Evolutionary conservation across 2,329 filamentous ascomycete species (phyloP).

Genomic region (Penicillium thymicola): DNA sequence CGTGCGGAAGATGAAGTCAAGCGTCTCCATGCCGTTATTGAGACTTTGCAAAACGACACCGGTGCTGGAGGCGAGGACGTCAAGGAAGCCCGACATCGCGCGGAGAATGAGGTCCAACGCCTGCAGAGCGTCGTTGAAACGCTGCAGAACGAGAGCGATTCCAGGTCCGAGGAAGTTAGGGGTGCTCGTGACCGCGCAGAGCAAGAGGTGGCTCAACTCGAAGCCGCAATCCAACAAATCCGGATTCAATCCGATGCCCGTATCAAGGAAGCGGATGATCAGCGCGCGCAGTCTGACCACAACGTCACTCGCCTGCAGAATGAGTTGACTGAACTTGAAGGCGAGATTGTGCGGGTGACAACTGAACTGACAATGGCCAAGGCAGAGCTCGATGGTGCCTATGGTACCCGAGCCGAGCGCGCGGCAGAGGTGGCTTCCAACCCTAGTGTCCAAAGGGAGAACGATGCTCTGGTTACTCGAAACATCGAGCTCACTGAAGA

Average conservation of each 20-base stretch:
- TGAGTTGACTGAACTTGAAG: slow-evolving; percentile 56
- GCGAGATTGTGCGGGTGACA: slow-evolving; percentile 62
- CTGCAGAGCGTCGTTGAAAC: slow-evolving; percentile 23
- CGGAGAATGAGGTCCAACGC: slow-evolving; percentile 25
- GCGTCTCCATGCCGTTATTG: background rate
- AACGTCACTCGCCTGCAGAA: slow-evolving; percentile 43
- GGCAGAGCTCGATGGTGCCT: slow-evolving; percentile 91
- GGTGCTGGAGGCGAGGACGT: slow-evolving; percentile 18
- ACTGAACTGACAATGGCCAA: slow-evolving; percentile 85
- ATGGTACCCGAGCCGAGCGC: slow-evolving; percentile 70
- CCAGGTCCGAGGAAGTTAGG: slow-evolving; percentile 16
- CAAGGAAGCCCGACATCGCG: slow-evolving; percentile 15
- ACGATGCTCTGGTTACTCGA: slow-evolving; percentile 53
- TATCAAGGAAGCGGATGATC: slow-evolving; percentile 15
- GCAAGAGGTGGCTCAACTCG: slow-evolving; percentile 27
- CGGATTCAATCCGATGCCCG: slow-evolving; percentile 33
- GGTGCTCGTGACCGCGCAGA: slow-evolving; percentile 30
- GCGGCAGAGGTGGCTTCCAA: slow-evolving; percentile 63
- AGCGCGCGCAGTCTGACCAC: slow-evolving; percentile 34
- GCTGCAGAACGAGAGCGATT: slow-evolving; percentile 21
- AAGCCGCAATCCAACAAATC: slow-evolving; percentile 32
- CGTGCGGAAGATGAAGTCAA: slow-evolving; percentile 4
- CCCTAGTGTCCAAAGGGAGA: slow-evolving; percentile 57
- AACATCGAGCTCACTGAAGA: slow-evolving; percentile 49
- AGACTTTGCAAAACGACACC: background rate